Conservation (phyloP, 306 rosid species). For the Sechiopsis laciniata region DNA sequence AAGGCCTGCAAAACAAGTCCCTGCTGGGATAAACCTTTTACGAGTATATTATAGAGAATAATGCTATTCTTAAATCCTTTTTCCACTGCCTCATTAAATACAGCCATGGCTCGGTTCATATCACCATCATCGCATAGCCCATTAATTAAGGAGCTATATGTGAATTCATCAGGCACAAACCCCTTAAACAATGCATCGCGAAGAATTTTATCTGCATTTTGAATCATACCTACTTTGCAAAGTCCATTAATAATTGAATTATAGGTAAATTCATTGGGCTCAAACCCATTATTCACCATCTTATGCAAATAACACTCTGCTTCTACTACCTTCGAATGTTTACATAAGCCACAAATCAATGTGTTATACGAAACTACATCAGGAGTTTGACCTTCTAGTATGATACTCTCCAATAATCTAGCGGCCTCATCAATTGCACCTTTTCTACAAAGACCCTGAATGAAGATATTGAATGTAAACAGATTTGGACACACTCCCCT, state of each 20-base stretch:
- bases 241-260: conserved; percentile 72
- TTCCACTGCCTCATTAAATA: conserved; percentile 54
- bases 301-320: conserved; percentile 61
- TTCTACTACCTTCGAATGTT: conserved; percentile 45
- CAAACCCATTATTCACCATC: conserved; percentile 74
- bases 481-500: conserved; percentile 69
- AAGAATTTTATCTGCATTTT: conserved; percentile 59
- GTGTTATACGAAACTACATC: conserved; percentile 80
- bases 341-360: conserved; percentile 71
- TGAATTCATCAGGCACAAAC: conserved; percentile 71
- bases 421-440: conserved; percentile 49
- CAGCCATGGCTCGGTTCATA: conserved; percentile 53
- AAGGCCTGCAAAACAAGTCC: conserved; percentile 81
- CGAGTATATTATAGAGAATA: conserved; percentile 63
- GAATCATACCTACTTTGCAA: conserved; percentile 69
- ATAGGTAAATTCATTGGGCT: conserved; percentile 72
- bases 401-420: conserved; percentile 40
- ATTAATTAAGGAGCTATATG: conserved; percentile 69
- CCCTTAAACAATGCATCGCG: conserved; percentile 75
- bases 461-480: conserved; percentile 72
- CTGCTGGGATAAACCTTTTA: conserved; percentile 68
- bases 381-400: conserved; percentile 54
- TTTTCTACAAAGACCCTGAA: conserved; percentile 65
- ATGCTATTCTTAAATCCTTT: conserved; percentile 62
- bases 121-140: conserved; percentile 66